These are phyloP conservation scores for Amylostereum chailletii DNA, from an alignment of 1,284 basidiomycete genomes.

Conservation along the genomic window DNA sequence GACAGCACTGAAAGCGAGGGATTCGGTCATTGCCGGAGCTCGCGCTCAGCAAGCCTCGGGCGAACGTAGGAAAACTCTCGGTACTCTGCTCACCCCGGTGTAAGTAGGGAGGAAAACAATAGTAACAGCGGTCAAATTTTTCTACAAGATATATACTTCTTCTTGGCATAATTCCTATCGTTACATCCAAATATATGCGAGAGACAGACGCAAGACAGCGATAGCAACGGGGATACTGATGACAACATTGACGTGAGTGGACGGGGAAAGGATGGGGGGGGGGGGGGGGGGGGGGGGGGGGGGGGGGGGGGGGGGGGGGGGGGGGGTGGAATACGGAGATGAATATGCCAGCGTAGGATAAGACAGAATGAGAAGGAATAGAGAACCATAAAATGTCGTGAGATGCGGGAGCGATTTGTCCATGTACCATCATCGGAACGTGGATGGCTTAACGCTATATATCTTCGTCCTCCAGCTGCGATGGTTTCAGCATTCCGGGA, in stretches of 20 bases:
- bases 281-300: conserved; percentile 8
- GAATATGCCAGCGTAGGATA: conserved; percentile 8
- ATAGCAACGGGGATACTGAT: conserved; percentile 11
- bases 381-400: conserved; percentile 7
- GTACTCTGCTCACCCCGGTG: no score
- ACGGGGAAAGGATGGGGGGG: conserved; percentile 4
- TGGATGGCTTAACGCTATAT: conserved; percentile 58
- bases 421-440: neutral
- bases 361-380: conserved; percentile 7
- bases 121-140: neutral
- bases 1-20: no score
- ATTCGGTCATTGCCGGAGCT: no score
- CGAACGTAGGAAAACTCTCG: no score
- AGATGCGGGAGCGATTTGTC: conserved; percentile 1
- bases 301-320: conserved; percentile 5
- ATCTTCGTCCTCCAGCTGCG: conserved; percentile 87
- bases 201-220: conserved; percentile 12
- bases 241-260: conserved; percentile 2
- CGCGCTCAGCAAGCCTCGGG: no score
- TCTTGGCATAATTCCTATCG: conserved; percentile 1
- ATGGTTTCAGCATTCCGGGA: conserved; percentile 98
- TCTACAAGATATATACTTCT: neutral
- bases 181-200: conserved; percentile 12
- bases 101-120: neutral
- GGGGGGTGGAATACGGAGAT: conserved; percentile 6